Conservation (phyloP, 106 monocot genomes). For the Alisma plantagoaquatica region DNA sequence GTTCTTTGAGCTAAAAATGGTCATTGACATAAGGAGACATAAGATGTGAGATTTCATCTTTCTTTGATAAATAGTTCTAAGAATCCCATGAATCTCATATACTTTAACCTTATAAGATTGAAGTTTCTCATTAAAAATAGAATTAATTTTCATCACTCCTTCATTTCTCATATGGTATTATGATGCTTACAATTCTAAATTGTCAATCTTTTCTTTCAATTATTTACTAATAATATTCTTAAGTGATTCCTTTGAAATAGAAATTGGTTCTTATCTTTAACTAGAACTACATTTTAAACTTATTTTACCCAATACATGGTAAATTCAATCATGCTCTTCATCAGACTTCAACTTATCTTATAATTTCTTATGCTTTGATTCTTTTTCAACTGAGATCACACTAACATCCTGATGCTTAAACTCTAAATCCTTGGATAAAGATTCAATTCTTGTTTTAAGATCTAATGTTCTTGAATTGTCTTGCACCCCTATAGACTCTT, state of each 20-base stretch:
- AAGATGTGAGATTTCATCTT: conserved; percentile 29
- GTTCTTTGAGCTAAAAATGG: conserved; percentile 41
- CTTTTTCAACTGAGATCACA: conserved; percentile 37
- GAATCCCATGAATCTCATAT: conserved; percentile 37
- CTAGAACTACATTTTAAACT: conserved; percentile 31
- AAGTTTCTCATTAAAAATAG: conserved; percentile 47
- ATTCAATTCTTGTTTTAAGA: conserved; percentile 35
- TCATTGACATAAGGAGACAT: conserved; percentile 28
- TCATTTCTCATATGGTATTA: conserved; percentile 41
- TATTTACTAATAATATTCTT: conserved; percentile 33
- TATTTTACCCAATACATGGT: conserved; percentile 33
- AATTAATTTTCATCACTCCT: conserved; percentile 33
- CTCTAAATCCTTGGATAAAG: conserved; percentile 48
- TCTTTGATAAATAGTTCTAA: conserved; percentile 37
- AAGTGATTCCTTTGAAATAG: conserved; percentile 15
- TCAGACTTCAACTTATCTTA: conserved; percentile 28
- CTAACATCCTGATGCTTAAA: conserved; percentile 39
- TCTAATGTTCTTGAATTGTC: conserved; percentile 46
- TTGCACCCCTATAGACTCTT: conserved; percentile 30
- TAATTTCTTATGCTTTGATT: conserved; percentile 39
- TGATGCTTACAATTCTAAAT: conserved; percentile 26
- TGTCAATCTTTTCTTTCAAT: conserved; percentile 33
- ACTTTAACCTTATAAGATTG: conserved; percentile 32
- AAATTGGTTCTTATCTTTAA: conserved; percentile 49
- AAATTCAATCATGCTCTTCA: conserved; percentile 29